Evolutionary conservation across 495 filamentous ascomycete genomes (phyloP).

Genomic region (Mycothermus thermophilus): DNA sequence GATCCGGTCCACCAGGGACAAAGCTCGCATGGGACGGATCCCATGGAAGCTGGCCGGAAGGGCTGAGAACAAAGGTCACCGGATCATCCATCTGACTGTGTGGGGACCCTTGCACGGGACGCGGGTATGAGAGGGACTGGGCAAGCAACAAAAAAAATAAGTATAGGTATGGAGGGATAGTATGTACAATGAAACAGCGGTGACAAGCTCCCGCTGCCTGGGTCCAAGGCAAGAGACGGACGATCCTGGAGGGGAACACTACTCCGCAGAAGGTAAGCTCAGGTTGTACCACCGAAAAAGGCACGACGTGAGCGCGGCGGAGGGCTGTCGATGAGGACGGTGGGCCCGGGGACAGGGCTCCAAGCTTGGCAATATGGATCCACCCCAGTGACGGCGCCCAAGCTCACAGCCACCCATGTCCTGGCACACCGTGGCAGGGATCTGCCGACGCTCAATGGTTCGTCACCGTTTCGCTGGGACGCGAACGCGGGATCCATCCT

Average conservation of each 20-base stretch:
- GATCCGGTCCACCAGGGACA: slow-evolving; percentile 7
- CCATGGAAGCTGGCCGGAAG: slow-evolving; percentile 10
- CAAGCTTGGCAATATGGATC: slow-evolving; percentile 12
- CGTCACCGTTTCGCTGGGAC: slow-evolving; percentile 16
- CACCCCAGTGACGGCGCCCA: too few relatives aligned
- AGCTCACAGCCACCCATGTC: slow-evolving; percentile 12
- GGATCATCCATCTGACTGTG: slow-evolving; percentile 25
- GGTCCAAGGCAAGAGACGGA: slow-evolving; percentile 10
- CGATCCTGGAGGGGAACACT: slow-evolving; percentile 14
- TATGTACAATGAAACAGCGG: slow-evolving; percentile 21
- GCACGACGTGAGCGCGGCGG: slow-evolving; percentile 14
- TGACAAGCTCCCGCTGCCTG: slow-evolving; percentile 17
- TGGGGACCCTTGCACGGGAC: slow-evolving; percentile 17
- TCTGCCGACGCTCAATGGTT: slow-evolving; percentile 7
- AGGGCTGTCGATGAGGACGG: slow-evolving; percentile 9
- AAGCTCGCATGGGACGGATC: slow-evolving; percentile 3
- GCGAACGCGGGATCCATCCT: slow-evolving; percentile 2
- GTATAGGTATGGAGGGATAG: slow-evolving; percentile 12
- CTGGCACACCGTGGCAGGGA: slow-evolving; percentile 11
- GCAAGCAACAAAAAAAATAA: slow-evolving; percentile 14
- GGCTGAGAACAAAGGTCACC: slow-evolving; percentile 25
- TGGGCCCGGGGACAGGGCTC: slow-evolving; percentile 2
- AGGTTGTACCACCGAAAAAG: slow-evolving; percentile 14
- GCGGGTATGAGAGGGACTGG: slow-evolving; percentile 3
- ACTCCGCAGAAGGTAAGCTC: slow-evolving; percentile 18